Base-by-base conservation (phyloP, 2,329 filamentous ascomycete genomes). In the Xylariaceae sp. region DNA sequence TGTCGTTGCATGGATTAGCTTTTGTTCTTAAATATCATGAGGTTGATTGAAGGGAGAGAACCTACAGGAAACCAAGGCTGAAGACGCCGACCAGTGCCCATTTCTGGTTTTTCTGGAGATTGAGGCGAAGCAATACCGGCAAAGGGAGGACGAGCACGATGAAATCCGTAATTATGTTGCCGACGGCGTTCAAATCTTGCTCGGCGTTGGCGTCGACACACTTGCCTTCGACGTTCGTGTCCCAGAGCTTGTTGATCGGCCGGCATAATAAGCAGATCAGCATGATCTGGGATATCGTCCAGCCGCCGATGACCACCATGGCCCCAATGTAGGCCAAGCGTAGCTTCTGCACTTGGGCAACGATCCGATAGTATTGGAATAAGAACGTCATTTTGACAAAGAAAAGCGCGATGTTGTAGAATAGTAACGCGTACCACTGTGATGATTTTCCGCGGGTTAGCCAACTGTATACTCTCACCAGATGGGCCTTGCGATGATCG, bases 381-480 rank as follows among this genome's bases (percentile, higher is more conserved):
- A 41, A 32, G 33, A 41, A 41, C 15, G 39, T 41, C 39, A 36
- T 35, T 22, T 41, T 41, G 15, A 41, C 26, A 19, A 41, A 36
- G 32, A 35, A 31, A 6, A 41, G 22, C 3, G 33, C 24, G 19
- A 41, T 41, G 17, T 41, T 41, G 33, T 35, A 41, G n/a, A 41
- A 29, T n/a, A 41, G 33, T n/a, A 41, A 18, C 17, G 13, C 15
- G 22, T 18, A 18, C 39, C 39, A 41, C 22, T 26, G 11, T 6
- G 22, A 26, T 26, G 22, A 26, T 26, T 26, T n/a, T 26, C 22
- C 22, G 11, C 11, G 6, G 22, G 22, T 26, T 11, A 26, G 22
- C 22, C 6, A 26, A 6, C 22, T 26, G 22, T 11, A 6, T 26
- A 6, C 11, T 26, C 22, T 26, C 22, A 26, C 6, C 11, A 26